Evolutionary conservation across 1,139 yeast genomes (phyloP), one percentile per base, ranked within the genome.

Genomic region (Taphrina communis): DNA sequence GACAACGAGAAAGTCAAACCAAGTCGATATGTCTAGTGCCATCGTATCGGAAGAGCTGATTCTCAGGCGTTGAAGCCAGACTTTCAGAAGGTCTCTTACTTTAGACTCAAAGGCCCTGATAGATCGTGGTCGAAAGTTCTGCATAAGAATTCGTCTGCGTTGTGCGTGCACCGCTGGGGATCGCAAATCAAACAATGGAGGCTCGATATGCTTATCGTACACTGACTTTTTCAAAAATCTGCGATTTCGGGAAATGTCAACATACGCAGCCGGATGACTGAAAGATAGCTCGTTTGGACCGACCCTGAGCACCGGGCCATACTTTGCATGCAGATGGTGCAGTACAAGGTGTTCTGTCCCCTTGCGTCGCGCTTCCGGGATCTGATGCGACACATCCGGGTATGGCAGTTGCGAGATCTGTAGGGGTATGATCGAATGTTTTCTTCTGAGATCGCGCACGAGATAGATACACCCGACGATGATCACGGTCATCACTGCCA

Each of bases 141-240:
- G 31, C 36, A 8, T 50, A 31, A 25, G 36, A 11, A 50, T 50
- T n/a, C 36, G 19, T 36, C 53, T 50, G 31, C 53, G 31, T n/a
- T 21, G 19, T 21, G 53, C 53, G 36, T 50, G 53, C 36, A 21
- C 36, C 2, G 21, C 12, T 1, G 53, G 53, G 8, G 7, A 36
- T 9, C 36, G 9, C 36, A 50, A n/a, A n/a, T 50, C 53, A 50
- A 50, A 50, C 53, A 50, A 21, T 3, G 53, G 36, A 8, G 36
- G 36, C 21, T 50, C 53, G n/a, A 50, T 50, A 21, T 21, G n/a
- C n/a, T 36, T 3, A 19, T 50, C n/a, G n/a, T 50, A 50, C 53
- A 50, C 36, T n/a, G 53, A 21, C 53, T 50, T 50, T 21, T 50
- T 50, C 53, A 50, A 35, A 21, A 50, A 50, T 21, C 53, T 21